Evolutionary conservation across 331 rosid genomes (phyloP), one percentile per base, ranked within the genome.

Genomic region (Phaseolus coccineus): DNA sequence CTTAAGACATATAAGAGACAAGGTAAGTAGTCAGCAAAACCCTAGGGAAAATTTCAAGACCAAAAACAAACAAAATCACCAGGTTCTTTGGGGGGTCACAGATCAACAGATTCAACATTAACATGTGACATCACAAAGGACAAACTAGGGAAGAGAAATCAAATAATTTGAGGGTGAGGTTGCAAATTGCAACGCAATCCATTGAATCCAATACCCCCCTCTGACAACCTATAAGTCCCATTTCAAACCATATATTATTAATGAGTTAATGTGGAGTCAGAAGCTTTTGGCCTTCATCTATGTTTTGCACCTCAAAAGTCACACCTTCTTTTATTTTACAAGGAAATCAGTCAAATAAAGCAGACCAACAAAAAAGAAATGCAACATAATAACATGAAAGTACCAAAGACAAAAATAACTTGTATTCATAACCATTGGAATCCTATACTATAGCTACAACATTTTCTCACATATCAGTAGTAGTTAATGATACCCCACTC

Each of bases 121-220:
- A 79, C 94, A 90, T 88, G 94, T 87, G 97, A 90, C 76, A 73
- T 67, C 75, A 77, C 28, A 75, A 58, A 59, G 88, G 94, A 87
- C 97, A 84, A 84, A 79, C 73, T 84, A 76, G 87, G 86, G 85
- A 87, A 80, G 25, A 77, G 10, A 85, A 77, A 78, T 82, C 59
- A 78, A 70, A 28, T 46, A 74, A 58, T 86, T 68, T 63, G 14
- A 68, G 42, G 11, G 59, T 74, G 59, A 75, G 55, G 65, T 52
- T 77, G 71, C 46, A 74, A 63, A 62, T 39, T 77, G 74, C 46
- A 66, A 63, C 67, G 75, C 65, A 31, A 53, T 78, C 66, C 51
- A 12, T 46, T 46, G 16, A 46, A 46, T 46, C 16, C 79, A 69
- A 76, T 50, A 76, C 15, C 30, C 56, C 25, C 19, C 57, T 55